Conservation (phyloP, 2,329 filamentous ascomycete species). For the Aspergillus ibericus region DNA sequence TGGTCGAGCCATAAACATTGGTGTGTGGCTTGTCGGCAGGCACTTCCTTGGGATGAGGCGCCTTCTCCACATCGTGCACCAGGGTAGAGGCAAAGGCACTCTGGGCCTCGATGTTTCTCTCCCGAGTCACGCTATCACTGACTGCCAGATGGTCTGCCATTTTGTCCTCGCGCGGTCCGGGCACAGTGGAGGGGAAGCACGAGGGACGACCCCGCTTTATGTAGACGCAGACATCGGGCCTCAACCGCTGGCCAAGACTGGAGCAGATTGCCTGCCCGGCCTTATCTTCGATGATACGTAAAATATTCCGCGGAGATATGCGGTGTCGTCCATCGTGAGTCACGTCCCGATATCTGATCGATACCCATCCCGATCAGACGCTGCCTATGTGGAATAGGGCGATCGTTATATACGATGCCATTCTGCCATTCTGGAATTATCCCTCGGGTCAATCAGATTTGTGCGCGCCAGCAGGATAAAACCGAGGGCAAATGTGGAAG, state of each 20-base stretch:
- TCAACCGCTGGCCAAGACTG: background rate
- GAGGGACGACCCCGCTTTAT: background rate
- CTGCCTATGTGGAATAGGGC: background rate
- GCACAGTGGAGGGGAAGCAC: background rate
- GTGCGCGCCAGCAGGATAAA: background rate
- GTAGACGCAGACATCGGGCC: background rate
- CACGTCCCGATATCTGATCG: background rate
- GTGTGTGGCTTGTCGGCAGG: background rate
- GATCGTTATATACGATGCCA: background rate
- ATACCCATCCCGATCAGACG: background rate
- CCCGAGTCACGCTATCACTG: background rate
- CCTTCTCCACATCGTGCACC: constrained; percentile 1
- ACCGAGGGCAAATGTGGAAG: background rate
- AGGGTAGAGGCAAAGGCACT: constrained; percentile 6
- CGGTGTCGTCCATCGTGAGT: background rate
- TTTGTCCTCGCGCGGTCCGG: background rate
- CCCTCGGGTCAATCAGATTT: background rate
- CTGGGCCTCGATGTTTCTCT: constrained; percentile 5
- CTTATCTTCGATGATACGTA: background rate
- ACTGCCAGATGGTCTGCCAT: background rate
- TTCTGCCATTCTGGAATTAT: background rate
- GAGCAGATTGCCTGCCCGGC: background rate
- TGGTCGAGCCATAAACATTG: constrained; percentile 3
- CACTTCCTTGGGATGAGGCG: background rate
- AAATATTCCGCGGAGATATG: background rate